Percentiles rank a stretch among this genome's conserved stretches.
phyloP scores from a whole-genome alignment of 768 basidiomycete genomes.

The Rickenella mellea region DNA sequence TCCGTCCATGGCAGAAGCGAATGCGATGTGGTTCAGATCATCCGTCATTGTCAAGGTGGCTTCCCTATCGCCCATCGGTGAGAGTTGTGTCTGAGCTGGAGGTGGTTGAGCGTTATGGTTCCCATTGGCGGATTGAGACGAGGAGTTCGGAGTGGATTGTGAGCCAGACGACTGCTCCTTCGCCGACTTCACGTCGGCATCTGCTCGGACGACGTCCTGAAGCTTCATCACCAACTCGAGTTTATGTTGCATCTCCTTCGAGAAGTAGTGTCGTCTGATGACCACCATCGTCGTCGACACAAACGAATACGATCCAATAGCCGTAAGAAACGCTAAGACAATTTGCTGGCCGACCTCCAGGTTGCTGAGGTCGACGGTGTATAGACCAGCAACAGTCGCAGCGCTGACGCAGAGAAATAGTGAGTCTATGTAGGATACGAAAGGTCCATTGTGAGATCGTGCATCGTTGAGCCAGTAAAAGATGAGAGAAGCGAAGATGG shows the following conservation, averaged over 20 bases:
- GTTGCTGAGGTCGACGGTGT: conserved; percentile 18
- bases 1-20: too few relatives aligned
- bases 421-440: conserved; percentile 22
- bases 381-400: conserved; percentile 25
- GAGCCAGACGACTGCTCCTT: too few relatives aligned
- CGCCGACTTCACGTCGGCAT: too few relatives aligned
- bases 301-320: not conserved
- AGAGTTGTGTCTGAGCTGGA: too few relatives aligned
- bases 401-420: conserved; percentile 28
- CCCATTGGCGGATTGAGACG: too few relatives aligned
- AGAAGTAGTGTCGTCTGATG: not conserved
- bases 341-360: not conserved
- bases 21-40: too few relatives aligned
- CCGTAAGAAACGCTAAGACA: not conserved
- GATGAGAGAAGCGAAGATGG: not conserved
- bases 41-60: too few relatives aligned
- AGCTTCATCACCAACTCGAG: too few relatives aligned
- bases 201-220: too few relatives aligned
- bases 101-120: too few relatives aligned
- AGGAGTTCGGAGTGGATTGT: too few relatives aligned
- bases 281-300: not conserved
- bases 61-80: too few relatives aligned
- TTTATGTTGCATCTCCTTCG: not conserved
- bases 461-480: conserved; percentile 1
- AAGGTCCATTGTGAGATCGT: not conserved